A percentile compares a stretch with the other conserved stretches of the same genome.
These are phyloP conservation scores for Rhizophagus clarus DNA, from an alignment of 192 early-diverging fungal genomes.

Conservation along the genomic window DNA sequence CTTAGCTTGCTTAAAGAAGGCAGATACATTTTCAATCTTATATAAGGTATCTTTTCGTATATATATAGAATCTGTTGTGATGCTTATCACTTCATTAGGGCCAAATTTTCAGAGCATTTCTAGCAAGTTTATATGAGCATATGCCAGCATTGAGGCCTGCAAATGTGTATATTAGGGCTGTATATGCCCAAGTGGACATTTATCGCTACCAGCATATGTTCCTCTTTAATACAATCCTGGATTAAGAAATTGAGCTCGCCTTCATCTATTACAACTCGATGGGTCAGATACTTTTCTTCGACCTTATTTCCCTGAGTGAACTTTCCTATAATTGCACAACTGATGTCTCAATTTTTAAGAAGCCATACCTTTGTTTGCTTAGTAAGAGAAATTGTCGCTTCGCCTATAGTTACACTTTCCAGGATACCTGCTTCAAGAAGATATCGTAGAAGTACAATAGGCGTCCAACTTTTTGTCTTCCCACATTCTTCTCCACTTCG, in stretches of 20 bases:
- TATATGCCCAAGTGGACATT: slow-evolving; percentile 12
- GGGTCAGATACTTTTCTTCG: slow-evolving; percentile 6
- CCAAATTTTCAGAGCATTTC: slow-evolving; percentile 7
- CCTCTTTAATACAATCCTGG: background rate
- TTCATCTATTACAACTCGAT: slow-evolving; percentile 18
- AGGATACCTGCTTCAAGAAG: slow-evolving; percentile 6
- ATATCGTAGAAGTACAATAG: slow-evolving; percentile 21
- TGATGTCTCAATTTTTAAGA: slow-evolving; percentile 15
- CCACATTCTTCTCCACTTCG: background rate
- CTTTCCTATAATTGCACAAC: slow-evolving; percentile 24
- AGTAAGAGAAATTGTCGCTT: slow-evolving; percentile 19
- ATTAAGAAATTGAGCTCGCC: slow-evolving; percentile 21
- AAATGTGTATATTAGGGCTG: slow-evolving; percentile 15
- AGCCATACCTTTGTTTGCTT: slow-evolving; percentile 24
- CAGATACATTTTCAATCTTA: slow-evolving; percentile 5
- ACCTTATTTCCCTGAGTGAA: slow-evolving; percentile 12
- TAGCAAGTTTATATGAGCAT: slow-evolving; percentile 4
- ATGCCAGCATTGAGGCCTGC: background rate
- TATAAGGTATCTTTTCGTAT: background rate
- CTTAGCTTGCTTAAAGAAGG: slow-evolving; percentile 12
- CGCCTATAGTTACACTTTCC: slow-evolving; percentile 17
- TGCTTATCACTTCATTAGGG: slow-evolving; percentile 17
- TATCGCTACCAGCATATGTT: slow-evolving; percentile 16
- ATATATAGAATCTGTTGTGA: slow-evolving; percentile 13
- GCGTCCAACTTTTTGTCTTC: background rate